Evolutionary conservation across 2,329 filamentous ascomycete species (phyloP).

Genomic region (Mollisiaceae sp.): DNA sequence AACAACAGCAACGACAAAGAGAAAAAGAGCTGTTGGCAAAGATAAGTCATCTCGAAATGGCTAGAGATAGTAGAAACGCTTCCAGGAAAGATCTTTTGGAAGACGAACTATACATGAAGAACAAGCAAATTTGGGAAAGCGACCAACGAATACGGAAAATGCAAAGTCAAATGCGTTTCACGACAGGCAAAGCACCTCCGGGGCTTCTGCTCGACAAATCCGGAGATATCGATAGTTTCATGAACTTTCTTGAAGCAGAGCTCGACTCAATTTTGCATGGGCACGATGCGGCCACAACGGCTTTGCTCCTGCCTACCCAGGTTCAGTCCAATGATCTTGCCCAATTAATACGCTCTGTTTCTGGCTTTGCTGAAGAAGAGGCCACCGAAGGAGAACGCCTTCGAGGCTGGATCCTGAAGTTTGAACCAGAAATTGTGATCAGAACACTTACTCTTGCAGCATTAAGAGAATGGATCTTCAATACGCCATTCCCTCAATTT

Average conservation of each 20-base stretch:
- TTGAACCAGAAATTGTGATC: neutral
- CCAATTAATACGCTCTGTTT: neutral
- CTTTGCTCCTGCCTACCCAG: neutral
- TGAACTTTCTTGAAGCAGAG: slow-evolving; percentile 13
- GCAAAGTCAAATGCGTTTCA: slow-evolving; percentile 2
- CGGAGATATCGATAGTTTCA: neutral
- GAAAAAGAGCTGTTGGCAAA: slow-evolving; percentile 10
- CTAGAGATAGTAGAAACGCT: slow-evolving; percentile 1
- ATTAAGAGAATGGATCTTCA: neutral
- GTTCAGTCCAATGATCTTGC: neutral
- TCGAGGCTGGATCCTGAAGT: neutral
- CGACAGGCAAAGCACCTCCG: neutral
- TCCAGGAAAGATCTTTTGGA: slow-evolving; percentile 1
- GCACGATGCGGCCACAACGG: neutral
- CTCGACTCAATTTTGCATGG: slow-evolving; percentile 21
- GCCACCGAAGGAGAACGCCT: neutral
- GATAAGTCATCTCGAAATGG: neutral
- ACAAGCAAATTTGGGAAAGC: neutral
- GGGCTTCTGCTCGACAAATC: neutral
- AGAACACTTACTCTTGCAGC: neutral
- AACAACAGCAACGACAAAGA: neutral
- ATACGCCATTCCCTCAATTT: neutral
- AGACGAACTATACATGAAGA: neutral
- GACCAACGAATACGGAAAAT: slow-evolving; percentile 8
- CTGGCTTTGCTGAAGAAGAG: neutral